Evolutionary conservation across 2,329 filamentous ascomycete genomes (phyloP), one percentile per base, ranked within the genome.

Genomic region (Hypoxylon sp.): DNA sequence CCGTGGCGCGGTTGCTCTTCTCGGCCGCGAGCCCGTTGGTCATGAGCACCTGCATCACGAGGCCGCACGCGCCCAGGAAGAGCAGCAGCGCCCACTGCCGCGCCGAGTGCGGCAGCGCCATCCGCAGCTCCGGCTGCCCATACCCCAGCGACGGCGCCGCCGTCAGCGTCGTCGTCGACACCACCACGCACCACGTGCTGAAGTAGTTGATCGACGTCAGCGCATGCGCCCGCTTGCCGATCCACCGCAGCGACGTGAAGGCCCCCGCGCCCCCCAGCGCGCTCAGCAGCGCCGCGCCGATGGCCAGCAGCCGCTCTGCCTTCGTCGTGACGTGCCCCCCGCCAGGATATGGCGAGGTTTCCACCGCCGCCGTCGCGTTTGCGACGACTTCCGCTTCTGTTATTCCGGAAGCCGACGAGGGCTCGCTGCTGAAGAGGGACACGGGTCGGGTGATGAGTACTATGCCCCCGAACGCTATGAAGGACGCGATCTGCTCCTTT

Each of bases 121-220:
- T 78, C 18, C 71, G 73, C 65, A 84, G 64, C 7, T 66, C 75
- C 3, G 81, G 82, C 62, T 63, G 60, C 9, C 29, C 53, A 35
- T 60, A 70, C 58, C 77, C 67, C 45, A 79, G 72, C n/a, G 72
- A 31, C 15, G 82, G 78, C 0, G 77, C 78, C 3, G 80, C 79
- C 1, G 79, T 76, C 63, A 96, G 83, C 24, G 84, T 84, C 1
- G 84, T 66, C 1, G 82, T 70, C 38, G 87, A 88, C 43, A 96
- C 86, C 2, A 92, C 67, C 0, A 85, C 88, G 66, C 88, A 90
- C 77, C 85, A 88, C 0, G 80, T 77, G 2, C 87, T 86, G 69
- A 97, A 96, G 74, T 93, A 96, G 68, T 91, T 96, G 53, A 96
- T 91, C 1, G 85, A 89, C 55, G 96, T 86, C n/a, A 97, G 79